Conservation (phyloP, 768 basidiomycete species). For the Dentipellis sp. region DNA sequence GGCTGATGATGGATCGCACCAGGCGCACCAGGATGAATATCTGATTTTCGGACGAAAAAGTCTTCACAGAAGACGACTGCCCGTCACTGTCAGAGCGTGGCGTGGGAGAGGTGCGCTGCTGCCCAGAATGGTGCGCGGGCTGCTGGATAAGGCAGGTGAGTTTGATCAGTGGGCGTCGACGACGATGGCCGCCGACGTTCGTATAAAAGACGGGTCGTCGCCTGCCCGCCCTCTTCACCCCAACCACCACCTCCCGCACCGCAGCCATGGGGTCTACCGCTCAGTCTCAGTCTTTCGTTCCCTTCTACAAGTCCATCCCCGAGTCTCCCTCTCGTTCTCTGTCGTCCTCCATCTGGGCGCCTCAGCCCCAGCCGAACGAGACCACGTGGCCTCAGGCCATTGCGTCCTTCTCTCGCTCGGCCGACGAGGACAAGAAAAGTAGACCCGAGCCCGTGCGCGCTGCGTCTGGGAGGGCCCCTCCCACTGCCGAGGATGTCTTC, state of each 20-base stretch:
- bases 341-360: conserved; percentile 67
- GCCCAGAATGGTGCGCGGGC: neutral
- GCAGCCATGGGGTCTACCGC: conserved; percentile 9
- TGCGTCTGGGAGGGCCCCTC: conserved; percentile 19
- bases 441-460: conserved; percentile 19
- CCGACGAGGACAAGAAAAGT: conserved; percentile 27
- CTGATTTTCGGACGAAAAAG: neutral
- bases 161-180: neutral
- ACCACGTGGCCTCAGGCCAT: conserved; percentile 60
- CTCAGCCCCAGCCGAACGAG: conserved; percentile 63
- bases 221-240: conserved; percentile 2
- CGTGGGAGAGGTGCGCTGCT: neutral
- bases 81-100: neutral
- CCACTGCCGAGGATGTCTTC: conserved; percentile 56
- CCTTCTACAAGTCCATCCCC: conserved; percentile 7
- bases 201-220: conserved; percentile 13
- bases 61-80: neutral
- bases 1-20: neutral
- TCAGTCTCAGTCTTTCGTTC: conserved; percentile 10
- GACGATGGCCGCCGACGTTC: neutral
- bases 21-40: neutral
- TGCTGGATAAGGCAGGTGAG: conserved; percentile 1
- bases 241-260: conserved; percentile 5
- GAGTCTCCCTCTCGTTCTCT: conserved; percentile 11
- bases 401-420: conserved; percentile 42